Base-by-base conservation (phyloP, 2,329 filamentous ascomycete species). In the Eutypa lata region DNA sequence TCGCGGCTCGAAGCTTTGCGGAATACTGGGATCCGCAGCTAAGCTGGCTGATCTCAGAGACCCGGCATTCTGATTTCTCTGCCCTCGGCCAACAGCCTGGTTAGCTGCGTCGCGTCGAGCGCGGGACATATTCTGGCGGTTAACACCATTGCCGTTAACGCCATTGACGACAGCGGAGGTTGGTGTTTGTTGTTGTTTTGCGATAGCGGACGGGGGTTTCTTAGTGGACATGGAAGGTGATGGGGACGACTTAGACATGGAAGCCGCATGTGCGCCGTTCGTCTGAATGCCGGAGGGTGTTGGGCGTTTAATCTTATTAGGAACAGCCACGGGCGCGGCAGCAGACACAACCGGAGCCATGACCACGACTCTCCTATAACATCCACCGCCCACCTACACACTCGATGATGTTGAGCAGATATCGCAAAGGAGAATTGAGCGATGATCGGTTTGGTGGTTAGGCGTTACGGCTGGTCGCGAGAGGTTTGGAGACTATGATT, bases 251-350 rank as follows among this genome's bases (percentile, higher is more conserved):
- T 81, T 79, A 1, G 81, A 79, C 22, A 82, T 10, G 26, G 26
- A 71, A 58, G 75, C 74, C 54, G 75, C 42, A 45, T 45, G 21
- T 8, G 22, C 72, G 33, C 84, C 84, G 70, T 88, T 89, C 55
- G 83, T 81, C 67, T 88, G 86, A 53, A 88, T 82, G 44, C 83
- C 80, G 46, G 86, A 79, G 37, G 84, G 84, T 49, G 81, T 75
- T 55, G 84, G 85, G 35, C 87, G 85, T 73, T 90, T 91, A 58
- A 83, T 79, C 72, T 90, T 91, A 60, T 69, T 66, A 54, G 74
- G 67, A 60, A 74, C 69, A 48, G 74, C 49, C 8, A 61, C 61
- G 10, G 58, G 59, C 48, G 62, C 61, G 19, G 61, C 56, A 26
- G 75, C 73, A 54, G 78, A 75, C 65, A 79, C 78, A 64, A 80